A percentile compares a stretch with the other conserved stretches of the same genome.
These are phyloP conservation scores for Boletus sp. DNA, from an alignment of 768 basidiomycete species.

Conservation along the genomic window DNA sequence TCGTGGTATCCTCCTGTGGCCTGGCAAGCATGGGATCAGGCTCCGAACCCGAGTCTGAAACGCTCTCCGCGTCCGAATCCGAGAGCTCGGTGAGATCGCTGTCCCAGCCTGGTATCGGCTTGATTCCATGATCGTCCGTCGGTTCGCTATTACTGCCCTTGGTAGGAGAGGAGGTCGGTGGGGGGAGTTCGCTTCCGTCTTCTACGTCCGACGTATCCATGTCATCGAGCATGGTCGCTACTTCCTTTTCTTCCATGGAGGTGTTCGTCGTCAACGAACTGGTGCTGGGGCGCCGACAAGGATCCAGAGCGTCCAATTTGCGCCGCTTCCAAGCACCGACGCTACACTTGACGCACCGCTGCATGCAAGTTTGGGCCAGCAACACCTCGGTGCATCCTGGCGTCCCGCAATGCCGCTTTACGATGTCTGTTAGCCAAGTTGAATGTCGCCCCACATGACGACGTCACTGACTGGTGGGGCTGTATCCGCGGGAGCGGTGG, in stretches of 20 bases:
- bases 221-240: neutral
- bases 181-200: neutral
- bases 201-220: neutral
- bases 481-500: neutral
- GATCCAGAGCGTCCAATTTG: neutral
- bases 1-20: neutral
- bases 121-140: neutral
- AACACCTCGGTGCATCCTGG: constrained; percentile 16
- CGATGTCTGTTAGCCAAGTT: neutral
- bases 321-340: constrained; percentile 20
- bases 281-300: neutral
- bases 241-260: neutral
- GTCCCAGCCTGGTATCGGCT: constrained; percentile 18
- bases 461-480: constrained; percentile 5
- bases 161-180: neutral
- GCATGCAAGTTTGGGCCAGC: neutral
- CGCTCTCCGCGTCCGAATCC: constrained; percentile 5
- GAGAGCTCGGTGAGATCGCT: constrained; percentile 27
- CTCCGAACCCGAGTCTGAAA: neutral
- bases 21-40: neutral
- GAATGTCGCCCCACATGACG: neutral
- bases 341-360: constrained; percentile 22
- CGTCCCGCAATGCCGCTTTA: constrained; percentile 18
- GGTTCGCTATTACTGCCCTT: neutral
- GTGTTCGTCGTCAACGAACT: neutral